Conservation (phyloP, 2,329 filamentous ascomycete species). For the Phaeophleospora eucalypticola region DNA sequence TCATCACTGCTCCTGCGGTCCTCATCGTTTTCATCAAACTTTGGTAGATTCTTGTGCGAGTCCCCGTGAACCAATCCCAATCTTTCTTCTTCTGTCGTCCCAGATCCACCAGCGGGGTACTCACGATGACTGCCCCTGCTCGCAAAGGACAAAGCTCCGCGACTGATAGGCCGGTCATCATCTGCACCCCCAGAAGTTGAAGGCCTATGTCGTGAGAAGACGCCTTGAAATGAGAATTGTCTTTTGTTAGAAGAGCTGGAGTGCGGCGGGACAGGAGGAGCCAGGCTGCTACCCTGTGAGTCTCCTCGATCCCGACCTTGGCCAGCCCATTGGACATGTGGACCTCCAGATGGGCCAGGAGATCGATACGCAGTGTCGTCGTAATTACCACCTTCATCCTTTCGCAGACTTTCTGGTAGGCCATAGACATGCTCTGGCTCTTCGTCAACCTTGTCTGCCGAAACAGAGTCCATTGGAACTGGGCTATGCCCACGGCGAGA, state of each 20-base stretch:
- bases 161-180: constrained; percentile 32
- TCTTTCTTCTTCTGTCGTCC: constrained; percentile 36
- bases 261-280: constrained; percentile 56
- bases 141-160: constrained; percentile 34
- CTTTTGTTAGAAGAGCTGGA: constrained; percentile 50
- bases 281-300: constrained; percentile 42
- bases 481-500: constrained; percentile 25
- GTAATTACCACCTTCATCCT: constrained; percentile 47
- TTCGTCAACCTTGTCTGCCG: constrained; percentile 19
- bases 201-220: constrained; percentile 60
- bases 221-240: constrained; percentile 89
- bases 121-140: constrained; percentile 22
- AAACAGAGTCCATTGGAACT: constrained; percentile 35
- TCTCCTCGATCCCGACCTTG: constrained; percentile 39
- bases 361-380: constrained; percentile 48
- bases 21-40: constrained; percentile 15
- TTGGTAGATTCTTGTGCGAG: constrained; percentile 16
- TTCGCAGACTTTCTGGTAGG: constrained; percentile 41
- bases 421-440: constrained; percentile 49
- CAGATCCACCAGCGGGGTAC: constrained; percentile 16
- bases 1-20: constrained; percentile 27
- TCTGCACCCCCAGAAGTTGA: constrained; percentile 14
- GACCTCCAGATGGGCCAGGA: constrained; percentile 29
- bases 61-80: constrained; percentile 36
- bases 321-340: constrained; percentile 49